Base-by-base conservation (phyloP, 306 rosid species). In the Cucurbita argyrosperma region DNA sequence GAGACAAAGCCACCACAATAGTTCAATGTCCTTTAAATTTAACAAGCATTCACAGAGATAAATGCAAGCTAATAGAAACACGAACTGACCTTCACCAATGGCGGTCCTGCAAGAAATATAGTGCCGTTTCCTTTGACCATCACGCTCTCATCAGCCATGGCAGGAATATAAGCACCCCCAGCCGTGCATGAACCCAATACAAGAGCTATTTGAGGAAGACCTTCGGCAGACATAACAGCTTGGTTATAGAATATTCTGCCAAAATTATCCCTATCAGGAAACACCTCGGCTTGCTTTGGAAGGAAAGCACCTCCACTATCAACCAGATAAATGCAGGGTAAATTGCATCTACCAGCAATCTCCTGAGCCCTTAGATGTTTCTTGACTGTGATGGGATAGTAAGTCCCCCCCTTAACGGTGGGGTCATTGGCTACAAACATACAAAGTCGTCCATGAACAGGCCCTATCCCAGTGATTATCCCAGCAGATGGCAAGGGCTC, bases 61-160 rank as follows among this genome's bases (percentile, higher is more conserved):
- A 38, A 62, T 2, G 21, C 47, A 62, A 62, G 68, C 68, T 13
- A 62, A 62, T 55, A 26, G 26, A 26, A 26, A 26, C 26, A 26
- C 26, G 46, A 79, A 79, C 81, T 52, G 76, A 90, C 98, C 96
- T 93, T 94, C 80, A 90, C 98, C 53, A 94, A 88, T 7, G 96
- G 98, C 5, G 98, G 98, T 42, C 98, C 98, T 21, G 97, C 98
- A 47, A 94, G 85, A 81, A 90, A 94, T 61, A 94, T 89, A 76
- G 97, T 94, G 37, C 97, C 97, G 78, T 94, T 94, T 77, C 97
- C 97, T 80, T 89, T 94, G 75, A 94, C 97, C 98, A 94, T 94
- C n/a, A 90, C 97, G 77, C 97, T 94, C 65, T 94, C 97, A 84
- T 94, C 98, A 10, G 98, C 98, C 98, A 94, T 94, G 1, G 97